Base-by-base conservation (phyloP, 176 grass and related monocot species). In the Secale cereale region DNA sequence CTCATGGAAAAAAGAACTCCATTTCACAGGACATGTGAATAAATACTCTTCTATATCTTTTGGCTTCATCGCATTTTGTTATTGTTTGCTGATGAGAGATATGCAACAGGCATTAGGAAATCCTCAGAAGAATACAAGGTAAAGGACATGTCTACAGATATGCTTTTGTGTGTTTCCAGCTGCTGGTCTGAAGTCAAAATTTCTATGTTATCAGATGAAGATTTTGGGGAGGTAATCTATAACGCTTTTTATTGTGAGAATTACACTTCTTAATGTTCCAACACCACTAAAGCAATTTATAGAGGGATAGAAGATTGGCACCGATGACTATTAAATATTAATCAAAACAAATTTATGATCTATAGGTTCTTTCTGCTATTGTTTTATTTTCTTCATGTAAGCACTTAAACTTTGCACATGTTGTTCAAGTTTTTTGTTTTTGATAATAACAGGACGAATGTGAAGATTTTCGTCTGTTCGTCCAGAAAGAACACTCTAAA, bases 161-260 rank as follows among this genome's bases (percentile, higher is more conserved):
- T 91, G 22, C 23, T 98, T 74, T 78, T 98, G 82, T 66, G 84
- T 85, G 62, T 94, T 80, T 91, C 84, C 26, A 72, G 92, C 79
- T 74, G 82, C 57, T 81, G 76, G 43, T 78, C 85, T 83, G 96
- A 95, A 59, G 68, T 95, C 15, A 87, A 83, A 56, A 90, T 98
- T 87, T 92, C 78, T 5, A 77, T 83, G 76, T 68, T 98, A 65
- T 91, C 91, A 17, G 91, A 98, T 83, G 91, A 94, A 59, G 91
- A 95, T 63, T 95, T 95, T 57, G 81, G 86, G 27, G 91, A 95
- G 93, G 96, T 98, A 93, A 37, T 83, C n/a, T 76, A 41, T 82
- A 81, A 32, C 70, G 77, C 41, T 8, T 9, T 80, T 65, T 15
- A 5, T 50, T 75, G 26, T 30, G 43, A 52, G 15, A 74, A 10